These are phyloP conservation scores for Geotrichum carabidarum DNA, from an alignment of 1,139 yeast genomes.

Conservation along the genomic window DNA sequence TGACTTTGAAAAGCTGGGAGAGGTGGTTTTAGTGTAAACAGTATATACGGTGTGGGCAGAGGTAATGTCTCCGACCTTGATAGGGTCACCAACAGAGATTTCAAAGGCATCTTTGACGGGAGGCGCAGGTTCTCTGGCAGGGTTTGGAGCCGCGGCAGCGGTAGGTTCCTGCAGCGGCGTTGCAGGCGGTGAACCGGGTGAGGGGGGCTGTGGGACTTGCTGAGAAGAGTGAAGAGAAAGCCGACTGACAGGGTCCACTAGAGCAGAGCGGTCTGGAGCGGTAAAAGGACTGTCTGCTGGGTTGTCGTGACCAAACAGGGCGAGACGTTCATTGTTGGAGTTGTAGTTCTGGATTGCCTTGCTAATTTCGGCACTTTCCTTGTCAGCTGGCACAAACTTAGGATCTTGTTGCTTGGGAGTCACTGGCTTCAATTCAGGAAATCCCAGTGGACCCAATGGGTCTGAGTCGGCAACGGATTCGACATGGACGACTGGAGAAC, in stretches of 20 bases:
- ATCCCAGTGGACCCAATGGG: slow-evolving; percentile 19
- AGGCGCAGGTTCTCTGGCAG: not conserved
- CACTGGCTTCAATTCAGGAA: not conserved
- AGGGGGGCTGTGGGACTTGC: not conserved
- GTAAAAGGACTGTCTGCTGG: not conserved
- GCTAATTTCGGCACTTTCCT: slow-evolving; percentile 11
- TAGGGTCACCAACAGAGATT: slow-evolving; percentile 83
- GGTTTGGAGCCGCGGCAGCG: not conserved
- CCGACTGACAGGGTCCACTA: not conserved
- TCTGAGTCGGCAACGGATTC: slow-evolving; percentile 12
- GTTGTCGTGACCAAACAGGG: slow-evolving; percentile 16
- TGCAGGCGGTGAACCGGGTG: not conserved
- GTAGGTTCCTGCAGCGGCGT: not conserved
- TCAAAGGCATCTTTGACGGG: slow-evolving; percentile 39
- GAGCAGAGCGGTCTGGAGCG: not conserved
- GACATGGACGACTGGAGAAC: slow-evolving; percentile 9
- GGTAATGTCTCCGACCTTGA: slow-evolving; percentile 85
- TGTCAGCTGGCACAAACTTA: not conserved
- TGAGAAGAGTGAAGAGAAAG: not conserved
- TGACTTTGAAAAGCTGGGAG: slow-evolving; percentile 38
- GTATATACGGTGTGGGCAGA: slow-evolving; percentile 85
- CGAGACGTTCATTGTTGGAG: slow-evolving; percentile 19
- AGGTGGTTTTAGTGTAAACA: slow-evolving; percentile 54
- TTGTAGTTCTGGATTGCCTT: slow-evolving; percentile 18
- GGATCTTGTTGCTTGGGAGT: not conserved